Conservation (phyloP, 768 basidiomycete species). For the Phlegmacium glaucopus region DNA sequence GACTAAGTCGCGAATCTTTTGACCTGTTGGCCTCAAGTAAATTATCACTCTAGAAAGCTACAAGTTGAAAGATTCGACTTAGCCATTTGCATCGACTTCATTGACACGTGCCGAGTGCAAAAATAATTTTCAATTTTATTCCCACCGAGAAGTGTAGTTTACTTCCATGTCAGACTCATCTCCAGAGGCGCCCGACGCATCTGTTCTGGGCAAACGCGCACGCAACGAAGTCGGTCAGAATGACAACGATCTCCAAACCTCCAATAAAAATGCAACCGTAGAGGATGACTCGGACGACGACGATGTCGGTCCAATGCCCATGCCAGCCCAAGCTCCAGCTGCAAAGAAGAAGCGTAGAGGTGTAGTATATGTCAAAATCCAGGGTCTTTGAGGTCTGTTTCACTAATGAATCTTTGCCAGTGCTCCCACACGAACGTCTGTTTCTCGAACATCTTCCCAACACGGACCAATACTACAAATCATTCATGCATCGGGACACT, state of each 20-base stretch:
- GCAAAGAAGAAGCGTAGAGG: conserved; percentile 77
- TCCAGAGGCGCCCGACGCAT: conserved; percentile 40
- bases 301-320: conserved; percentile 88
- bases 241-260: conserved; percentile 15
- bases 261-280: conserved; percentile 22
- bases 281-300: conserved; percentile 65
- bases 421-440: conserved; percentile 88
- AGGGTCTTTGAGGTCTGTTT: neutral
- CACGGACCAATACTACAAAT: conserved; percentile 93
- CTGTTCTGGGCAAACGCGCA: conserved; percentile 63
- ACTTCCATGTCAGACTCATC: conserved; percentile 16
- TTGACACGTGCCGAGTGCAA: neutral
- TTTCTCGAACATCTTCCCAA: conserved; percentile 91
- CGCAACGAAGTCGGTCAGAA: conserved; percentile 34
- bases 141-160: neutral
- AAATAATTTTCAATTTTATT: neutral
- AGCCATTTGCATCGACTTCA: too few relatives aligned
- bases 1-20: too few relatives aligned
- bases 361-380: conserved; percentile 28
- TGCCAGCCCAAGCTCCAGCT: conserved; percentile 48
- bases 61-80: too few relatives aligned
- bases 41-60: too few relatives aligned
- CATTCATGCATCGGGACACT: conserved; percentile 96
- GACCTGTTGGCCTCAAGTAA: too few relatives aligned
- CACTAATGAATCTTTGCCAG: conserved; percentile 35